Percentiles rank a stretch among this genome's conserved stretches.
Evolutionary conservation across 148 eudicot species (phyloP).

Genomic region (Gaultheria prostrata): DNA sequence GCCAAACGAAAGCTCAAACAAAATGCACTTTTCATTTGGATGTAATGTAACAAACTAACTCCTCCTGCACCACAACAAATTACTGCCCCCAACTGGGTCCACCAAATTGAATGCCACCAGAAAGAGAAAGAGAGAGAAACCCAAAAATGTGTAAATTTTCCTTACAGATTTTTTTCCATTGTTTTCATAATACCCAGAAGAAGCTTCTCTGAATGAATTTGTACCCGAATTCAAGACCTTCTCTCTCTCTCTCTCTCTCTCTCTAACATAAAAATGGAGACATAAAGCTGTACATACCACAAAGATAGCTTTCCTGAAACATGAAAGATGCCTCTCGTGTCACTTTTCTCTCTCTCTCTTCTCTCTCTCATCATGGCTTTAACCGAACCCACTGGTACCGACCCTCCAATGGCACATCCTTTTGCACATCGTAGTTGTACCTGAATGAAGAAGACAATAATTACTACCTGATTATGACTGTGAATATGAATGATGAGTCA

Average conservation of each 20-base stretch:
- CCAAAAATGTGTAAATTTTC: not conserved
- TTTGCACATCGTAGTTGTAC: conserved; percentile 47
- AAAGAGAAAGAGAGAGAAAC: not conserved
- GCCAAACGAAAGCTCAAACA: not conserved
- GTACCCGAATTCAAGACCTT: conserved; percentile 16
- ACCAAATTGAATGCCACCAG: not conserved
- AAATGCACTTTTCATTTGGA: not conserved
- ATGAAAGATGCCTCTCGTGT: conserved; percentile 7
- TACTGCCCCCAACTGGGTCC: not conserved
- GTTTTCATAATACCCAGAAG: conserved; percentile 1
- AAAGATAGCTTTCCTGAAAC: not conserved
- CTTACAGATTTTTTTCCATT: not conserved
- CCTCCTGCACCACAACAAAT: not conserved
- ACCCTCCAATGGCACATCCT: conserved; percentile 46
- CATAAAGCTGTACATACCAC: conserved; percentile 18
- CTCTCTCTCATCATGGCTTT: conserved; percentile 18
- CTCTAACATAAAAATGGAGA: not conserved
- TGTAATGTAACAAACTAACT: not conserved
- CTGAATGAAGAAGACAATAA: conserved; percentile 21
- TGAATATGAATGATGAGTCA: not conserved
- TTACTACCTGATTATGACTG: not conserved
- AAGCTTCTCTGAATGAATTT: conserved; percentile 12
- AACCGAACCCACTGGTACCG: conserved; percentile 50
- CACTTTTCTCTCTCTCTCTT: not conserved
- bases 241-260: not conserved